Evolutionary conservation across 2,329 filamentous ascomycete genomes (phyloP).

Genomic region (Endothia cerciana): DNA sequence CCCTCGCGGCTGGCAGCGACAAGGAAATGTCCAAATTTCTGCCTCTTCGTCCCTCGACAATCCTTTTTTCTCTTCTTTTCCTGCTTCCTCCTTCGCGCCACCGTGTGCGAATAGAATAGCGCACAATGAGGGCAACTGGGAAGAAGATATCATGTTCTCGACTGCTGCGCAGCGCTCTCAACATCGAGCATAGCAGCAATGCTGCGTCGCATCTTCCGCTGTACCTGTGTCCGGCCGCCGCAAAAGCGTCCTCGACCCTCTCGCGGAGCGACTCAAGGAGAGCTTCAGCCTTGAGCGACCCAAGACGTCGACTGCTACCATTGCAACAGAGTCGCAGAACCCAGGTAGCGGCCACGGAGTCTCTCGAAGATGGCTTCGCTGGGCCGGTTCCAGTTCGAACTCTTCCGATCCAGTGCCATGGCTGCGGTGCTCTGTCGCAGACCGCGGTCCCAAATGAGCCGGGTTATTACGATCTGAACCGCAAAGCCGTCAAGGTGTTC

Average conservation of each 20-base stretch:
- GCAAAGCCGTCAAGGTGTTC: slow-evolving; percentile 56
- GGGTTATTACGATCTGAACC: slow-evolving; percentile 60
- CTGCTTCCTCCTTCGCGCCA: not conserved
- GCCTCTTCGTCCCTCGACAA: not conserved
- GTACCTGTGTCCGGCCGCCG: slow-evolving; percentile 27
- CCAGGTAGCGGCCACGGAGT: not conserved
- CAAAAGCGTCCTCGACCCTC: slow-evolving; percentile 14
- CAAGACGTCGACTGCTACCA: slow-evolving; percentile 8
- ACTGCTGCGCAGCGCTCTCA: slow-evolving; percentile 25
- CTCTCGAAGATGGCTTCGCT: not conserved
- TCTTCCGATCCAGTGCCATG: slow-evolving; percentile 63
- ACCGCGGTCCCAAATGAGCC: slow-evolving; percentile 53
- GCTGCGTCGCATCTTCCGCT: slow-evolving; percentile 23
- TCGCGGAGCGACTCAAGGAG: not conserved
- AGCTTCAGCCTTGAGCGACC: not conserved
- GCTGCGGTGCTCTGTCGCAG: slow-evolving; percentile 69
- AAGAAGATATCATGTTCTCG: slow-evolving; percentile 28
- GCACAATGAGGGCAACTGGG: slow-evolving; percentile 20
- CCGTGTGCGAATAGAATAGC: not conserved
- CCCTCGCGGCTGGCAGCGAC: slow-evolving; percentile 21
- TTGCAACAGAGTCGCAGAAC: slow-evolving; percentile 15
- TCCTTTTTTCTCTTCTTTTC: not conserved
- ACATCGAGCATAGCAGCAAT: slow-evolving; percentile 19
- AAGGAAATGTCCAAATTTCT: slow-evolving; percentile 7
- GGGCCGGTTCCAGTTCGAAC: slow-evolving; percentile 22